These are phyloP conservation scores for Colletotrichum lupini DNA, from an alignment of 2,329 filamentous ascomycete species.

Conservation along the genomic window DNA sequence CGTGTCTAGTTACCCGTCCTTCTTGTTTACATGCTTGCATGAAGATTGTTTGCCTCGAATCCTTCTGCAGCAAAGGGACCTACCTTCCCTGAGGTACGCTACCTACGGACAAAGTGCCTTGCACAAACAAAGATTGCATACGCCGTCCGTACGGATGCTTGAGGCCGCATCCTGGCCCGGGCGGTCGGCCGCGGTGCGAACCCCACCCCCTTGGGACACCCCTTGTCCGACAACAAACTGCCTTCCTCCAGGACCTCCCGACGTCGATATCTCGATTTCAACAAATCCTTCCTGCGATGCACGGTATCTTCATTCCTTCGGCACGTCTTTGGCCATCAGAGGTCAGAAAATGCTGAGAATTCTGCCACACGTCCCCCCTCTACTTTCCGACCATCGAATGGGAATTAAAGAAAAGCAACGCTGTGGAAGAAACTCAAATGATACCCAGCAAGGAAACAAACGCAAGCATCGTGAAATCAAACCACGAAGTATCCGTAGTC, in stretches of 20 bases:
- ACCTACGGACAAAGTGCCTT: no score
- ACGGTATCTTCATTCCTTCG: neutral
- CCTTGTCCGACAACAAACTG: neutral
- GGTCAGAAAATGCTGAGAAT: neutral
- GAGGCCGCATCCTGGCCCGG: neutral
- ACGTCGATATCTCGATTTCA: neutral
- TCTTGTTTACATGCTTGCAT: neutral
- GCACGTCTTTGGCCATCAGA: neutral
- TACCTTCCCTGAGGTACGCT: neutral
- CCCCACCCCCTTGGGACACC: neutral
- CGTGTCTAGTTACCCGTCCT: neutral
- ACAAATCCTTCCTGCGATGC: neutral
- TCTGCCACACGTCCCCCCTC: neutral
- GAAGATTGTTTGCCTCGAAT: neutral
- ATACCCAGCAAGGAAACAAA: neutral
- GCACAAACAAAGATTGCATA: neutral
- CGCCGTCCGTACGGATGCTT: neutral
- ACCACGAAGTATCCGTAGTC: neutral
- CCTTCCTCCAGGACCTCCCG: neutral
- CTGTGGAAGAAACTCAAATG: neutral
- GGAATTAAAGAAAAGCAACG: neutral
- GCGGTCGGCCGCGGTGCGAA: neutral
- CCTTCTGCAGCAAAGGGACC: neutral
- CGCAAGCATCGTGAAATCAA: neutral
- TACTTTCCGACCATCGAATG: neutral